A percentile compares a stretch with the other conserved stretches of the same genome.
Conservation (phyloP, 345 rosid genomes). For the Moringa oleifera region DNA sequence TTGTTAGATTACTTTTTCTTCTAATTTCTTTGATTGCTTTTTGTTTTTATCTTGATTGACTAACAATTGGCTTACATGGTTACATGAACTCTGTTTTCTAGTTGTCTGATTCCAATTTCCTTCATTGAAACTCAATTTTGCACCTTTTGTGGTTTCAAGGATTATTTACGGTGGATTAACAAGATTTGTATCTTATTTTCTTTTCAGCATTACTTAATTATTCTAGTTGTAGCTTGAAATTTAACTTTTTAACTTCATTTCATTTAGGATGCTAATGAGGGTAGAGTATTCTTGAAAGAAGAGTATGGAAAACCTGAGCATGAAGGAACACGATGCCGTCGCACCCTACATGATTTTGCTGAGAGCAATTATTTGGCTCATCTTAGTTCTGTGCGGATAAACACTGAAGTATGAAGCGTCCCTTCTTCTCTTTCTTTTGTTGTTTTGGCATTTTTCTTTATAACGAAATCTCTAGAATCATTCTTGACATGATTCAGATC, state of each 20-base stretch:
- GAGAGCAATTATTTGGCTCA: constrained; percentile 68
- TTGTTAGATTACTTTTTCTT: background rate
- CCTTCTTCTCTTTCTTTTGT: background rate
- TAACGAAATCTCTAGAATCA: too few species aligned
- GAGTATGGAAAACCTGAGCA: constrained; percentile 34
- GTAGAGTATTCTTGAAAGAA: constrained; percentile 46
- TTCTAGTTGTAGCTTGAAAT: background rate
- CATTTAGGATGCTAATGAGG: constrained; percentile 60
- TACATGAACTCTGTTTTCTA: too few species aligned
- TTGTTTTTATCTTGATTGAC: background rate
- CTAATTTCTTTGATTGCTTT: background rate
- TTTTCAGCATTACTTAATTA: too few species aligned
- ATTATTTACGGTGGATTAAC: background rate
- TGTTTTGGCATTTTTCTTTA: background rate
- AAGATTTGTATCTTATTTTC: background rate
- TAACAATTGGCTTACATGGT: background rate
- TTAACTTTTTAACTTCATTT: background rate
- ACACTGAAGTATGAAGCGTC: constrained; percentile 13
- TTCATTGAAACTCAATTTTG: background rate
- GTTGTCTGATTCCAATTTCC: background rate
- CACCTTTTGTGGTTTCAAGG: background rate
- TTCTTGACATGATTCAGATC: too few species aligned
- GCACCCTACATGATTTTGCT: constrained; percentile 85
- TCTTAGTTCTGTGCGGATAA: constrained; percentile 60
- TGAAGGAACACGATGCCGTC: constrained; percentile 40